phyloP scores from a whole-genome alignment of 2,329 filamentous ascomycete genomes.

The Colletotrichum sp. region DNA sequence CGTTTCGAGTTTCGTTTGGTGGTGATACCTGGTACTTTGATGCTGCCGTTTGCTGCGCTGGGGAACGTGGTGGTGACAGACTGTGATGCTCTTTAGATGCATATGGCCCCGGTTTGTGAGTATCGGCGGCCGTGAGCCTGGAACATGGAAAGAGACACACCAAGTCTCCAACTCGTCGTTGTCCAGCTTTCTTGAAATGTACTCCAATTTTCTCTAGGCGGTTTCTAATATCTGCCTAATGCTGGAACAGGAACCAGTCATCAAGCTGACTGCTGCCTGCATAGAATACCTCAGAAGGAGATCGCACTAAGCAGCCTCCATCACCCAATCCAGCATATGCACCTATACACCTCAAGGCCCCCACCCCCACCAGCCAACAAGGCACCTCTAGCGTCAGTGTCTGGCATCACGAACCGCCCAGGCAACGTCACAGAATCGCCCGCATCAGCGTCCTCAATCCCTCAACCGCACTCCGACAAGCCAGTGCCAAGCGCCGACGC shows the following conservation, averaged over 20 bases:
- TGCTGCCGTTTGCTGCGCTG: neutral
- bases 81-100: neutral
- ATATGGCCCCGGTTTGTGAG: neutral
- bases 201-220: rapidly evolving
- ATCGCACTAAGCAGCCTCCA: neutral
- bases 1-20: neutral
- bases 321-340: neutral
- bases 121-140: neutral
- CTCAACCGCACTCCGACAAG: neutral
- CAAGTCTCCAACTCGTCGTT: neutral
- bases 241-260: neutral
- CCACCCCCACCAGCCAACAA: constrained; percentile 19
- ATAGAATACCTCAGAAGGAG: neutral
- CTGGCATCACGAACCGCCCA: constrained; percentile 19
- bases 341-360: neutral
- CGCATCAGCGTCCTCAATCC: constrained; percentile 9
- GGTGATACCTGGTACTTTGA: neutral
- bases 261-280: neutral
- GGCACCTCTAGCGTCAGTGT: constrained; percentile 2
- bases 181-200: neutral
- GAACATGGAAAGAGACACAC: neutral
- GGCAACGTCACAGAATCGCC: constrained; percentile 21
- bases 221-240: neutral
- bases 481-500: constrained; percentile 9
- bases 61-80: constrained; percentile 10